Evolutionary conservation across 169 alveolate species (phyloP), one percentile per base, ranked within the genome.

Genomic region (Cryptosporidium parvum): DNA sequence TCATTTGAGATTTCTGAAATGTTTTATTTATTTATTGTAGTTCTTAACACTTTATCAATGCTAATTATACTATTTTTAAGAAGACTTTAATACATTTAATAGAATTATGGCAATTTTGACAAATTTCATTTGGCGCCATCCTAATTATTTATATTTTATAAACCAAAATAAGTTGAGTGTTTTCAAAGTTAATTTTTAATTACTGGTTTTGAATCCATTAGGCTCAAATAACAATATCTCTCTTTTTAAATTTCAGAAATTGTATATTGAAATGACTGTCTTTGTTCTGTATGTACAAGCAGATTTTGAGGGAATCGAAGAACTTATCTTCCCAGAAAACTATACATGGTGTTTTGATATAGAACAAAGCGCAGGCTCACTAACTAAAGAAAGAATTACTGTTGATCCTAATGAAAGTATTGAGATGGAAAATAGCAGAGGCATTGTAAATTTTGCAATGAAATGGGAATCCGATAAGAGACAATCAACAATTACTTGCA

Each of bases 261-360:
- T 56, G 2, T 65, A 31, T 31, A 29, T 18, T 14, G 10, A 42
- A 45, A 80, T 80, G 89, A 80, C 89, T 4, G 48, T 80, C 33
- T 80, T 80, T 42, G 75, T 80, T 9, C 61, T 80, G 70, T 80
- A 80, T 59, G 75, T 80, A 62, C 56, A 80, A 21, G 89, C 89
- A 31, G 89, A 80, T 44, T 62, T 80, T 42, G 89, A 80, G 45
- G 89, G 89, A 37, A 45, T 80, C 12, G 68, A 80, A 44, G 89
- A 80, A 33, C 73, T 80, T n/a, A 80, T 80, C 10, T 80, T 80
- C 44, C 89, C 89, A 6, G 80, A 62, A 62, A 80, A 59, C 45
- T 80, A 80, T 31, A 80, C 68, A 14, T 80, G 89, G 89, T 80
- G 89, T 80, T 42, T 80, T 21, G 89, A 80, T 44, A 80, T 80